These are phyloP conservation scores for Tuctoria greenei DNA, from an alignment of 176 grass and related monocot genomes.

Conservation along the genomic window DNA sequence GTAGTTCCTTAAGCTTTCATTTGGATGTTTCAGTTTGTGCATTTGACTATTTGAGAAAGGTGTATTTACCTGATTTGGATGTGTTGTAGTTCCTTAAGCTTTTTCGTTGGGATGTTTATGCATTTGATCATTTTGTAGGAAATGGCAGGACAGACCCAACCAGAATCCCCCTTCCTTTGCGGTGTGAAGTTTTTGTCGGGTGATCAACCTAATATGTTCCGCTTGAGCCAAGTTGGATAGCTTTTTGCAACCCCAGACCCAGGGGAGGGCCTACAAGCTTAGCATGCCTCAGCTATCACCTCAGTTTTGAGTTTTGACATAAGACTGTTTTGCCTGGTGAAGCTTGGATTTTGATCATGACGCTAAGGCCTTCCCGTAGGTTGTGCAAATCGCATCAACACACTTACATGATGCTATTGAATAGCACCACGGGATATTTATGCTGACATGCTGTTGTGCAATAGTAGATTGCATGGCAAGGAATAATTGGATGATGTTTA, in stretches of 20 bases:
- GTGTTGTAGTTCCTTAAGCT: background rate
- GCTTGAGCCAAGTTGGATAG: conserved; percentile 14
- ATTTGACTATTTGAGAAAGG: background rate
- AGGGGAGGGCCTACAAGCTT: background rate
- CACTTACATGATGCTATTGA: background rate
- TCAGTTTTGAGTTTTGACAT: conserved; percentile 35
- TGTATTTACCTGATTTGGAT: conserved; percentile 7
- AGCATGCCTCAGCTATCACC: background rate
- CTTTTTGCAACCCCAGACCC: conserved; percentile 4
- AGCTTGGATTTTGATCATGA: background rate
- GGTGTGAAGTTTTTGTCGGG: conserved; percentile 26
- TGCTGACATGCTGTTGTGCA: background rate
- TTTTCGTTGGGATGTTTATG: conserved; percentile 24
- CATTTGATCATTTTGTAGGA: conserved; percentile 48
- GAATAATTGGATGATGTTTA: background rate
- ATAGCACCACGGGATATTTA: background rate
- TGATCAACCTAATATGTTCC: background rate
- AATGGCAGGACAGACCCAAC: conserved; percentile 36
- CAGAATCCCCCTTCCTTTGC: conserved; percentile 36
- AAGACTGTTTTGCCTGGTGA: background rate
- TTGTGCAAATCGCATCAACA: conserved; percentile 12
- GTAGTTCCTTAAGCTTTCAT: background rate
- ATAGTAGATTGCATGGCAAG: conserved; percentile 21
- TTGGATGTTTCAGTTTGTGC: background rate
- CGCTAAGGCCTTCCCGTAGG: background rate